Percentiles rank a stretch among this genome's conserved stretches.
Conservation (phyloP, 805 yeast genomes). For the Clavispora santaluciae region DNA sequence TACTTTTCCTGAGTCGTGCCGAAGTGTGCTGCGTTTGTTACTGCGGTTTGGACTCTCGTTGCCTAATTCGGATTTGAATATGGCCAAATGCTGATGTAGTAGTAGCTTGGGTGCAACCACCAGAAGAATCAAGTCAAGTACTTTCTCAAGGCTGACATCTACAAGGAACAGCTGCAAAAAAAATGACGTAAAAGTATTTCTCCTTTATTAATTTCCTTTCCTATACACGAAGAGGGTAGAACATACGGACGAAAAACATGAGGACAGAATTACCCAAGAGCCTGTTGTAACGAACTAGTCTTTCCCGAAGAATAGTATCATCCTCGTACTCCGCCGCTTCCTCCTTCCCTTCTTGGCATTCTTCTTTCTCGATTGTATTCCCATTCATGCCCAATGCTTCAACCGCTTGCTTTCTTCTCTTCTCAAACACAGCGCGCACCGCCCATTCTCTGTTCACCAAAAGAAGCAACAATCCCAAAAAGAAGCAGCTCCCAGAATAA, state of each 20-base stretch:
- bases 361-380: not conserved
- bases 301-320: not conserved
- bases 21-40: too few relatives aligned
- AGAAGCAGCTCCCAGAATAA: slow-evolving; percentile 49
- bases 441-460: slow-evolving; percentile 49
- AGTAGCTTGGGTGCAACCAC: too few relatives aligned
- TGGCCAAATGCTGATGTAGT: too few relatives aligned
- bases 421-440: slow-evolving; percentile 22
- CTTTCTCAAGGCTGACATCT: too few relatives aligned
- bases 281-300: slow-evolving; percentile 9
- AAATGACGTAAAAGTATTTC: too few relatives aligned
- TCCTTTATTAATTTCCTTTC: not conserved
- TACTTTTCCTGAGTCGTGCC: too few relatives aligned
- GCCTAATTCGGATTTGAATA: too few relatives aligned
- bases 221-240: slow-evolving; percentile 13
- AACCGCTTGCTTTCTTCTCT: slow-evolving; percentile 6
- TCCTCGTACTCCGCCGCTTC: not conserved
- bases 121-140: too few relatives aligned
- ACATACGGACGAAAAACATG: slow-evolving; percentile 9
- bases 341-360: not conserved
- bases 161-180: too few relatives aligned
- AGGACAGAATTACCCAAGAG: slow-evolving; percentile 7
- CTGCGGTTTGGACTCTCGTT: too few relatives aligned
- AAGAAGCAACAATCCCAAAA: slow-evolving; percentile 39
- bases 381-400: not conserved